phyloP scores from a whole-genome alignment of 805 yeast genomes.

The Hanseniaspora jakobsenii region DNA sequence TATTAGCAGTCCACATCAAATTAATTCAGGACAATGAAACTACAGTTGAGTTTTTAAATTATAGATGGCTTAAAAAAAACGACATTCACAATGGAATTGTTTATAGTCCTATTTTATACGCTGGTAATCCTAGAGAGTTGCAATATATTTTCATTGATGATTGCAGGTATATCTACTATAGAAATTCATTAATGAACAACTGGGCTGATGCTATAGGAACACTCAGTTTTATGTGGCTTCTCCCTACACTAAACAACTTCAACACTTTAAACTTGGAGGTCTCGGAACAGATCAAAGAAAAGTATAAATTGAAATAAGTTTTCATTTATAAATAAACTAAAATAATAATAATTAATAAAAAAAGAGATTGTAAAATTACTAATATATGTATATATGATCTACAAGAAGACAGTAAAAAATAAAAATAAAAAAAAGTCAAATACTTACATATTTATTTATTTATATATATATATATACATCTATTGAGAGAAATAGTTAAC shows the following conservation, averaged over 20 bases:
- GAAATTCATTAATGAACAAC: constrained; percentile 22
- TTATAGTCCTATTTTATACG: constrained; percentile 23
- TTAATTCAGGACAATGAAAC: constrained; percentile 41
- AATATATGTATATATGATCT: too few relatives aligned
- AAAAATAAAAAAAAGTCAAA: not conserved
- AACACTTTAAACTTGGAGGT: constrained; percentile 7
- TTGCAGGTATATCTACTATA: constrained; percentile 19
- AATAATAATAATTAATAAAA: too few relatives aligned
- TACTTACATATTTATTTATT: not conserved
- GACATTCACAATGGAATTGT: constrained; percentile 17
- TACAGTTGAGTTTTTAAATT: constrained; percentile 47
- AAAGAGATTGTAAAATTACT: too few relatives aligned
- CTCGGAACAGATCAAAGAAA: not conserved
- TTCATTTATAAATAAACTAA: too few relatives aligned
- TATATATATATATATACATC: constrained; percentile 15
- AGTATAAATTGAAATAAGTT: not conserved
- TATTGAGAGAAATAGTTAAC: constrained; percentile 42
- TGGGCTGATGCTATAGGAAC: constrained; percentile 12
- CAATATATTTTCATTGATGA: constrained; percentile 33
- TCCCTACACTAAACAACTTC: constrained; percentile 13
- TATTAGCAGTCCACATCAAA: constrained; percentile 33
- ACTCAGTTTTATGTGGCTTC: not conserved
- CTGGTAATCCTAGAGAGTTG: constrained; percentile 28
- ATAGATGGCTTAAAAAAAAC: constrained; percentile 21
- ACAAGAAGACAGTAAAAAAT: too few relatives aligned